phyloP scores from a whole-genome alignment of 1,139 yeast genomes.

The Taphrina wiesneri region DNA sequence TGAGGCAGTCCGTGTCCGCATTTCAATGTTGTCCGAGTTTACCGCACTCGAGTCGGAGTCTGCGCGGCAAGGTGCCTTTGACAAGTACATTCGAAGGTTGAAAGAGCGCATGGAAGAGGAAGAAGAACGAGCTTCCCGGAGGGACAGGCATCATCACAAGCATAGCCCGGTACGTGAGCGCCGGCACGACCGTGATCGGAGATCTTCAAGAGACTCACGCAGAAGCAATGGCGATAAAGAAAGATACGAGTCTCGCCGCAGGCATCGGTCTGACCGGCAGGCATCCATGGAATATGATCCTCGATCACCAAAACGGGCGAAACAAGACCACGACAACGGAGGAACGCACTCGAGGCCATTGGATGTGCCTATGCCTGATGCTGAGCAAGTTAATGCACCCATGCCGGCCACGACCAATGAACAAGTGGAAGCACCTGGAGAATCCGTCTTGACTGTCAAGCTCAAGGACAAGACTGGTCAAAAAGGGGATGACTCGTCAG shows the following conservation, averaged over 20 bases:
- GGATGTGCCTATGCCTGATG: constrained; percentile 15
- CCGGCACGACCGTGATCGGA: constrained; percentile 6
- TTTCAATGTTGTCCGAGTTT: constrained; percentile 47
- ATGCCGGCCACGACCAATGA: neutral
- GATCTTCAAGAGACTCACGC: constrained; percentile 2
- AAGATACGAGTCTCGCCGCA: constrained; percentile 5
- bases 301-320: constrained; percentile 13
- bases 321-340: neutral
- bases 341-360: neutral
- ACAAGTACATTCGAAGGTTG: constrained; percentile 44
- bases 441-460: neutral
- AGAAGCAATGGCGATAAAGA: constrained; percentile 4
- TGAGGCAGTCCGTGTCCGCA: constrained; percentile 47
- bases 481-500: constrained; percentile 14
- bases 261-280: constrained; percentile 1
- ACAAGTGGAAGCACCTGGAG: neutral
- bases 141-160: constrained; percentile 15
- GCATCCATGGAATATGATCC: neutral
- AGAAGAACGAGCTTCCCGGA: constrained; percentile 10
- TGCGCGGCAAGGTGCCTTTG: constrained; percentile 45
- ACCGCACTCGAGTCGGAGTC: constrained; percentile 47
- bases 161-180: constrained; percentile 6
- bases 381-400: neutral
- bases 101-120: constrained; percentile 41
- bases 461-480: neutral